These are phyloP conservation scores for Byssochlamys sp. DNA, from an alignment of 2,329 filamentous ascomycete species.

Conservation along the genomic window DNA sequence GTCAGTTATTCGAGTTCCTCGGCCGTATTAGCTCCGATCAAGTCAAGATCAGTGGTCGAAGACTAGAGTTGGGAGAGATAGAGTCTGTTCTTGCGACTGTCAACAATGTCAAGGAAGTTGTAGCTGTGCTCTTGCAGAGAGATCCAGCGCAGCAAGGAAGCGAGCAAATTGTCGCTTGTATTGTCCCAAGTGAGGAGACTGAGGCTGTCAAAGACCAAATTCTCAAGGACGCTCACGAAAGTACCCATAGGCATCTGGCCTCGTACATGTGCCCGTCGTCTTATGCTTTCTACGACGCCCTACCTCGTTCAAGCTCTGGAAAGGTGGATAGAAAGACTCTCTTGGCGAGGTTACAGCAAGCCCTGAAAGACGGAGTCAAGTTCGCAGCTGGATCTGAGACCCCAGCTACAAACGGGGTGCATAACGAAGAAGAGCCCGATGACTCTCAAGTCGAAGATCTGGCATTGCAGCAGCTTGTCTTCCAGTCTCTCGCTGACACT, in stretches of 20 bases:
- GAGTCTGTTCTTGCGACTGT: slow-evolving; percentile 37
- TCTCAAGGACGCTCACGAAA: slow-evolving; percentile 8
- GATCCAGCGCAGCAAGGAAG: slow-evolving; percentile 11
- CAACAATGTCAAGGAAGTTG: slow-evolving; percentile 13
- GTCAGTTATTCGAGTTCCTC: slow-evolving; percentile 57
- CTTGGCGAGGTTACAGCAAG: slow-evolving; percentile 5
- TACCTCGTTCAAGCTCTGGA: slow-evolving; percentile 17
- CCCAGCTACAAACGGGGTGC: neutral
- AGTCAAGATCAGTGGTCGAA: slow-evolving; percentile 75
- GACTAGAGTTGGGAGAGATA: slow-evolving; percentile 69
- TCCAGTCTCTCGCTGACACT: slow-evolving; percentile 10
- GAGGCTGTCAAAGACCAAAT: slow-evolving; percentile 7
- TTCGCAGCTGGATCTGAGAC: slow-evolving; percentile 2
- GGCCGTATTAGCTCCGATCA: slow-evolving; percentile 70
- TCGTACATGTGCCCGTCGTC: slow-evolving; percentile 18
- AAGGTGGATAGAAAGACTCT: slow-evolving; percentile 19
- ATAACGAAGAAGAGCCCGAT: slow-evolving; percentile 4
- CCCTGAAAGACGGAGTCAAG: slow-evolving; percentile 1
- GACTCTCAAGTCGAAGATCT: slow-evolving; percentile 1
- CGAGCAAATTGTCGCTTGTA: slow-evolving; percentile 18
- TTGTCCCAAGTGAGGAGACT: slow-evolving; percentile 9
- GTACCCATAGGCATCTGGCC: slow-evolving; percentile 9
- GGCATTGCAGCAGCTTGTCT: slow-evolving; percentile 8
- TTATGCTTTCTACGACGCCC: slow-evolving; percentile 12
- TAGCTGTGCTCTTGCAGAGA: slow-evolving; percentile 13